phyloP scores from a whole-genome alignment of 441 rosid genomes.

The Eutrema salsugineum region DNA sequence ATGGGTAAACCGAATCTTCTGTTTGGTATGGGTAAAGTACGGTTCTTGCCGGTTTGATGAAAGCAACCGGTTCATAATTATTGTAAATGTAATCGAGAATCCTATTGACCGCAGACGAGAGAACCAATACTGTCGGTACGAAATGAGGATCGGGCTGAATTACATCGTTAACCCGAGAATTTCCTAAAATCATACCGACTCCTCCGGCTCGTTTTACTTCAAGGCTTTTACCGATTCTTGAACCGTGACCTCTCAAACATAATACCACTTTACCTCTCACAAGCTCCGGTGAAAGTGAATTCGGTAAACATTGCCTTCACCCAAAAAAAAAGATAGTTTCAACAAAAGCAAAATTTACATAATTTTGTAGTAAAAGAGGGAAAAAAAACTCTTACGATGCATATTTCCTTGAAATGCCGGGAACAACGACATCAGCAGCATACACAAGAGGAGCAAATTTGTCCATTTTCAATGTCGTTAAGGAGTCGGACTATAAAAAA shows the following conservation, averaged over 20 bases:
- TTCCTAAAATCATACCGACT: conserved; percentile 55
- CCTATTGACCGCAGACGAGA: conserved; percentile 8
- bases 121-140: conserved; percentile 51
- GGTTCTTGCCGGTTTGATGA: conserved; percentile 33
- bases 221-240: conserved; percentile 41
- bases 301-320: conserved; percentile 56
- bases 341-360: neutral
- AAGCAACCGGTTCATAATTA: conserved; percentile 37
- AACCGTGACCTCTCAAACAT: conserved; percentile 50
- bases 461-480: conserved; percentile 41
- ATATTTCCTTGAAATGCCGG: conserved; percentile 20
- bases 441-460: conserved; percentile 48
- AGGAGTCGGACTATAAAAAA: conserved; percentile 50
- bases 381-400: conserved; percentile 30
- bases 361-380: neutral
- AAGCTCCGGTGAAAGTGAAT: conserved; percentile 41
- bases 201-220: conserved; percentile 76
- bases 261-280: conserved; percentile 64
- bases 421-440: conserved; percentile 46
- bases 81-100: conserved; percentile 47
- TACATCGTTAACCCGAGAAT: conserved; percentile 21
- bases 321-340: conserved; percentile 34
- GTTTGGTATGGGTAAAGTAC: neutral
- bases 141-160: conserved; percentile 36
- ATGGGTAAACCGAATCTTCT: conserved; percentile 15